These are phyloP conservation scores for Ceratonia siliqua DNA, from an alignment of 306 rosid species.

Conservation along the genomic window DNA sequence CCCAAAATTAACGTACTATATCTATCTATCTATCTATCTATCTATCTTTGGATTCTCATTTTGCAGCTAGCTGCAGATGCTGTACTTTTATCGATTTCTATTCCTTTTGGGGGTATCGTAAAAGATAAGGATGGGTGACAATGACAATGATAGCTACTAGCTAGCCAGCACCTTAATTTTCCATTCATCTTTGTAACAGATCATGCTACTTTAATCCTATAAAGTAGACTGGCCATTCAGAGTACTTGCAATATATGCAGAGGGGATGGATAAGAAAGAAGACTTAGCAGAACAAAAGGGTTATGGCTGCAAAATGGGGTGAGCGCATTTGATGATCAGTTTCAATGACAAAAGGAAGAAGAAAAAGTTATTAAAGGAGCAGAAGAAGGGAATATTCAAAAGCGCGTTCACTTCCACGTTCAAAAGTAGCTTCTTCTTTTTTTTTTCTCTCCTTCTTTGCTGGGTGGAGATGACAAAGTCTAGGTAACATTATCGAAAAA, in stretches of 20 bases:
- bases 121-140: constrained; percentile 37
- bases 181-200: constrained; percentile 2
- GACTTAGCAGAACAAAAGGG: neutral
- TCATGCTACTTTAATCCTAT: constrained; percentile 37
- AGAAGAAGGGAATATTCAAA: constrained; percentile 29
- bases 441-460: neutral
- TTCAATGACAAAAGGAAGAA: neutral
- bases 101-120: constrained; percentile 34
- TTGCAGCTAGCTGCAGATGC: constrained; percentile 30
- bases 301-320: neutral
- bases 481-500: constrained; percentile 8
- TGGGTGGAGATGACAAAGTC: constrained; percentile 15
- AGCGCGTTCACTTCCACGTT: constrained; percentile 41
- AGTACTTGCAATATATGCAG: neutral
- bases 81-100: constrained; percentile 38
- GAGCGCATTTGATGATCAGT: neutral
- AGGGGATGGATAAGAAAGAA: neutral
- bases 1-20: constrained; percentile 25
- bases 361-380: neutral
- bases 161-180: constrained; percentile 32
- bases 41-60: constrained; percentile 50
- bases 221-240: constrained; percentile 37
- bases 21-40: neutral
- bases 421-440: constrained; percentile 35
- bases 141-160: constrained; percentile 7